Evolutionary conservation across 352 stramenopile genomes (phyloP), one percentile per base, ranked within the genome.

Genomic region (Globisporangium splendens): DNA sequence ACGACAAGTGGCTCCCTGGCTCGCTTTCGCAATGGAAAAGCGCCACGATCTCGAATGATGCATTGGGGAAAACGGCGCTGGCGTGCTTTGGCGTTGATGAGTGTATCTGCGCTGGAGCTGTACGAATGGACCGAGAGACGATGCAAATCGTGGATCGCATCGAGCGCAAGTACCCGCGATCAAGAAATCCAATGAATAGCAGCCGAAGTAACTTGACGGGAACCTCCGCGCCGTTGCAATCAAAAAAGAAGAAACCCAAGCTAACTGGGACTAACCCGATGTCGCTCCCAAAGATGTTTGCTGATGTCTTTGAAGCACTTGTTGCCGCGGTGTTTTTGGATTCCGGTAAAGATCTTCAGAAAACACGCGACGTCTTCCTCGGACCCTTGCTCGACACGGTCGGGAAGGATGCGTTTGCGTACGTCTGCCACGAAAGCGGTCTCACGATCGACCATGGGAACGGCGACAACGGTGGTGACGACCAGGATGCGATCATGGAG

Each of bases 301-400:
- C 77, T 8, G 87, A 96, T 59, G 79, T 93, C 13, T 94, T 95
- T 65, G 87, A 96, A 78, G 83, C 87, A 1, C 75, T 96, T 28
- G 83, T 95, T 22, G 87, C 87, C 1, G 87, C 85, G 0, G 86
- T 96, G 35, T 96, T 95, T 66, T 59, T 96, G 31, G 87, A 96
- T 46, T 91, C 83, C 1, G 77, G 71, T 7, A 72, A 72, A 14
- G 76, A 92, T 59, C 66, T 96, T 14, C 73, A 87, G 41, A 66
- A 72, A 18, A 76, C 94, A 28, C 80, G 83, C 17, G 81, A 93
- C 49, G 80, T 96, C 10, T 96, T 96, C 68, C 79, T 94, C 50
- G 83, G 80, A 0, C 84, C 85, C 4, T 55, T 96, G 47, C 68
- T 93, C 2, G 70, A 80, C 15, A 86, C 73, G n/a, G 72, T 95